These are phyloP conservation scores for Suhomyces anneliseae DNA, from an alignment of 1,139 yeast genomes.

Conservation along the genomic window DNA sequence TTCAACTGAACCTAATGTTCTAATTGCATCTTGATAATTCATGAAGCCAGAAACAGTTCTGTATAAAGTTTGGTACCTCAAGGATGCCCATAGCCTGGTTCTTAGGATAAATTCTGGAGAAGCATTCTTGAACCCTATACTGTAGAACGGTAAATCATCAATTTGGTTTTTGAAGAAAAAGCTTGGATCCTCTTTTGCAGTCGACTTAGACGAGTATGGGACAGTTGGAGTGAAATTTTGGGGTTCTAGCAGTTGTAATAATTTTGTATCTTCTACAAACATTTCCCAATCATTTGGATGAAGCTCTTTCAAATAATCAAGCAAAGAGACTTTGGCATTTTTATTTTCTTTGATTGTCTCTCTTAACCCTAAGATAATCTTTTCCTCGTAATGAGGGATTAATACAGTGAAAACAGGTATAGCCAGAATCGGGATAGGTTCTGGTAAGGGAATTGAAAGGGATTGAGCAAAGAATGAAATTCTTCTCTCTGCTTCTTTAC, in stretches of 20 bases:
- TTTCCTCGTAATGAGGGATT: conserved; percentile 84
- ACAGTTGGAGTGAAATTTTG: not conserved
- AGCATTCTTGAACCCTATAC: conserved; percentile 68
- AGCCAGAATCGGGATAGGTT: conserved; percentile 66
- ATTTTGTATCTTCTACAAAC: conserved; percentile 51
- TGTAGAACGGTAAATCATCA: conserved; percentile 66
- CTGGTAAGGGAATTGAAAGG: conserved; percentile 72
- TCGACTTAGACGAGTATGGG: not conserved
- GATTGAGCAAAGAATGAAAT: conserved; percentile 89
- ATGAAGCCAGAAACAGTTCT: conserved; percentile 58
- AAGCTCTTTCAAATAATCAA: conserved; percentile 52
- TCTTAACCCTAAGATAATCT: conserved; percentile 59
- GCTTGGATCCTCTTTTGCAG: conserved; percentile 10
- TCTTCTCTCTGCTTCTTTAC: conserved; percentile 78
- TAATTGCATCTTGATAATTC: conserved; percentile 56
- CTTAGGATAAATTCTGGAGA: conserved; percentile 54
- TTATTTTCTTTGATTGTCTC: conserved; percentile 65
- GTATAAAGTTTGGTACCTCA: conserved; percentile 55
- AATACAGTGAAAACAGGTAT: conserved; percentile 84
- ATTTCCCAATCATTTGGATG: conserved; percentile 54
- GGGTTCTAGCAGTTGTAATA: conserved; percentile 12
- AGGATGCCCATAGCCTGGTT: conserved; percentile 59
- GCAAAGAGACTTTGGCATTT: conserved; percentile 48
- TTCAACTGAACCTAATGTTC: conserved; percentile 48
- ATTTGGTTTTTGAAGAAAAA: conserved; percentile 37